Evolutionary conservation across 1,139 yeast genomes (phyloP).

Genomic region (Eremothecium gossypii): DNA sequence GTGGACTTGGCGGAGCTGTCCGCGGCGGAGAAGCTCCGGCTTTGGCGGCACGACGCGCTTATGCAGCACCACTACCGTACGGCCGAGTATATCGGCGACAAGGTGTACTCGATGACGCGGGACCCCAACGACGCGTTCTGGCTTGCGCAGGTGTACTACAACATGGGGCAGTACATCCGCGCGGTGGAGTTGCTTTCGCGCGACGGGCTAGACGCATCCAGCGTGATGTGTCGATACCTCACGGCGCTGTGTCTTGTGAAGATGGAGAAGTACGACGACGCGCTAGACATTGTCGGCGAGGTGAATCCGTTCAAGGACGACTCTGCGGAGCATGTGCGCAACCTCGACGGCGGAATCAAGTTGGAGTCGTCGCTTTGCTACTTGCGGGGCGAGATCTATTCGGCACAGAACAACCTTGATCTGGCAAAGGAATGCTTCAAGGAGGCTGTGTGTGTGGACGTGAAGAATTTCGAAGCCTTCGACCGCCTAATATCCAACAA

Average conservation of each 20-base stretch:
- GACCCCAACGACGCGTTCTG: constrained; percentile 95
- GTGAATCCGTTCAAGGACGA: constrained; percentile 53
- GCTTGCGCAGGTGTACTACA: constrained; percentile 83
- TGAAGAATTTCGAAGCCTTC: constrained; percentile 89
- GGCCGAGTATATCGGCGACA: constrained; percentile 89
- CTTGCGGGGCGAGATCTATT: constrained; percentile 73
- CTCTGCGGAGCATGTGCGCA: constrained; percentile 13
- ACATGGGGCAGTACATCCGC: constrained; percentile 62
- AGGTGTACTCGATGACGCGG: constrained; percentile 59
- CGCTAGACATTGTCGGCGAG: constrained; percentile 79
- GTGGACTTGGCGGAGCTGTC: constrained; percentile 41
- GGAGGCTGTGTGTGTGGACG: constrained; percentile 82
- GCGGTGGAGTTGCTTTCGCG: constrained; percentile 55
- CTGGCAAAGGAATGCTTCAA: constrained; percentile 80
- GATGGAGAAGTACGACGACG: constrained; percentile 79
- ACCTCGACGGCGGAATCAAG: constrained; percentile 66
- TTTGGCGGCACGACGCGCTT: constrained; percentile 91
- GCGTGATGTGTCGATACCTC: constrained; percentile 71
- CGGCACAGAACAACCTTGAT: constrained; percentile 77
- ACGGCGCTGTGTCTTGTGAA: constrained; percentile 70
- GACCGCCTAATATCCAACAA: constrained; percentile 67
- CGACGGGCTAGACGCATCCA: constrained; percentile 34
- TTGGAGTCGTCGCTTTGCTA: constrained; percentile 83
- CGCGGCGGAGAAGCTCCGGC: constrained; percentile 75
- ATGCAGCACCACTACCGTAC: constrained; percentile 89